Percentiles rank a stretch among this genome's conserved stretches.
phyloP scores from a whole-genome alignment of 139 green algal genomes.

The Tetraselmis striata region DNA sequence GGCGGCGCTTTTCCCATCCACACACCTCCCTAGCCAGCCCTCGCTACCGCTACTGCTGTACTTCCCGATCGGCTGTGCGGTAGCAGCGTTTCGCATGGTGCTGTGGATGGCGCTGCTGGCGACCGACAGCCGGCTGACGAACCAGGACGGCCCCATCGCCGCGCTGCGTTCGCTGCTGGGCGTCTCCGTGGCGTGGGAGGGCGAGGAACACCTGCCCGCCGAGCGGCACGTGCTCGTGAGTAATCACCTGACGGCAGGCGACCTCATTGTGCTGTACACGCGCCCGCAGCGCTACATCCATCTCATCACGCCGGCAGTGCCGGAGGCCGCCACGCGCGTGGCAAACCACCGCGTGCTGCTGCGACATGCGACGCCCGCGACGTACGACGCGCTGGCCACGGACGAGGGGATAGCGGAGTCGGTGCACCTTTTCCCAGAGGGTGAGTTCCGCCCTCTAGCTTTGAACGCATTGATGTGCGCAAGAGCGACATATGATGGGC shows the following conservation, averaged over 20 bases:
- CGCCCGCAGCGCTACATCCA: constrained; percentile 34
- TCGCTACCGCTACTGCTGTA: not conserved
- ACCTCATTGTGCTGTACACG: constrained; percentile 55
- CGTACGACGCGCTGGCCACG: constrained; percentile 31
- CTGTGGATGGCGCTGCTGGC: constrained; percentile 18
- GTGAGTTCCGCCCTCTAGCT: too few species aligned
- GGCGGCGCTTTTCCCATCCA: too few species aligned
- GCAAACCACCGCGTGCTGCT: constrained; percentile 38
- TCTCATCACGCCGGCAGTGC: constrained; percentile 45
- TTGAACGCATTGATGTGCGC: too few species aligned
- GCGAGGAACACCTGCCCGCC: constrained; percentile 29
- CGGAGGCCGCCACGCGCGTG: constrained; percentile 19
- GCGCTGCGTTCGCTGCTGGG: constrained; percentile 39
- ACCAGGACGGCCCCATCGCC: constrained; percentile 22
- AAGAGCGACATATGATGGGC: too few species aligned
- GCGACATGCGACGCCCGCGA: constrained; percentile 29
- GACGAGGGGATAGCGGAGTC: not conserved
- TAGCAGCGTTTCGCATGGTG: constrained; percentile 14
- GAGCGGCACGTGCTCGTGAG: constrained; percentile 45
- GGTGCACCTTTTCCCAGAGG: constrained; percentile 40
- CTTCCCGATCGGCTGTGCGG: not conserved
- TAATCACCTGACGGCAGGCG: constrained; percentile 46
- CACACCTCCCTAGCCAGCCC: too few species aligned
- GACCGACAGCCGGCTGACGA: constrained; percentile 16
- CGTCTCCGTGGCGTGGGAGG: constrained; percentile 30